Conservation (phyloP, 2,329 filamentous ascomycete genomes). For the Apiospora phragmitis region DNA sequence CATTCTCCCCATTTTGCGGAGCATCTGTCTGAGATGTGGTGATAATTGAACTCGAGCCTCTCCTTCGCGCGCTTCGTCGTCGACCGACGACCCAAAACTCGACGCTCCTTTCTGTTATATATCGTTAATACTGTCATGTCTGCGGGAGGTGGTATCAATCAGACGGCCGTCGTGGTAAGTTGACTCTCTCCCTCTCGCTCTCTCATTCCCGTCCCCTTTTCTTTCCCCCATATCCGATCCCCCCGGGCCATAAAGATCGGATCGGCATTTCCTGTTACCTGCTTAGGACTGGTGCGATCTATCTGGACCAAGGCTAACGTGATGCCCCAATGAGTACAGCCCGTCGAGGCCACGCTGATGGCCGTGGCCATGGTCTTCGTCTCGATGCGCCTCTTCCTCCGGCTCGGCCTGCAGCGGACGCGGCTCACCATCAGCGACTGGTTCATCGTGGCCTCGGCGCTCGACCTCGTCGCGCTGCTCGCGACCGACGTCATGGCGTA, state of each 20-base stretch:
- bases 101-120: not conserved
- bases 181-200: too few species aligned
- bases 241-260: not conserved
- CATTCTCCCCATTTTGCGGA: not conserved
- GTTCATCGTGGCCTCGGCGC: not conserved
- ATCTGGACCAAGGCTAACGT: not conserved
- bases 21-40: not conserved
- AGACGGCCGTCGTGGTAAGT: slow-evolving; percentile 5
- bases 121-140: not conserved
- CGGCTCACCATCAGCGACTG: slow-evolving; percentile 9
- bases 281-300: not conserved
- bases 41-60: not conserved
- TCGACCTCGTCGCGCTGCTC: slow-evolving; percentile 1
- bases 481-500: slow-evolving; percentile 10
- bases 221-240: not conserved
- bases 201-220: not conserved
- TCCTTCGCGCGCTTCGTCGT: not conserved
- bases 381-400: slow-evolving; percentile 4
- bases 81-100: not conserved
- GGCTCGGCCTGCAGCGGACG: slow-evolving; percentile 6
- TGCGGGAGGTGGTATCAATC: not conserved
- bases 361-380: slow-evolving; percentile 1
- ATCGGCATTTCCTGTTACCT: not conserved
- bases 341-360: slow-evolving; percentile 7
- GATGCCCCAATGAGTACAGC: not conserved